Evolutionary conservation across 1,284 basidiomycete genomes (phyloP).

Genomic region (Puccinia horiana): DNA sequence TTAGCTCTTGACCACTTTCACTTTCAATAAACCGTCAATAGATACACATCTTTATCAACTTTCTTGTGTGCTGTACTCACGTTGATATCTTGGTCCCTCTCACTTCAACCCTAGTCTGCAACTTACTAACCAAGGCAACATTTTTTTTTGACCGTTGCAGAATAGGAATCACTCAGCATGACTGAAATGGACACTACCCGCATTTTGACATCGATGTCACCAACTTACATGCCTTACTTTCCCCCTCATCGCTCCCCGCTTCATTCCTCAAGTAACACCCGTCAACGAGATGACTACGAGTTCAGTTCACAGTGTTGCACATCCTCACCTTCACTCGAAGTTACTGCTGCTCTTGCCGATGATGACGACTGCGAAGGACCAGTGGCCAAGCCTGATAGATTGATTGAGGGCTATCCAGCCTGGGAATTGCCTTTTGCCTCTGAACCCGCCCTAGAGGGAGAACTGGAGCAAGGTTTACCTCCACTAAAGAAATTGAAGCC

Average conservation of each 20-base stretch:
- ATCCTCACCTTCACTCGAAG: slow-evolving; percentile 12
- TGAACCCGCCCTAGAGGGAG: slow-evolving; percentile 40
- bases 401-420: slow-evolving; percentile 33
- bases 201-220: slow-evolving; percentile 18
- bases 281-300: slow-evolving; percentile 44
- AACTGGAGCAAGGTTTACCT: slow-evolving; percentile 41
- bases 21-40: neutral
- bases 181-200: slow-evolving; percentile 3
- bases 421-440: slow-evolving; percentile 40
- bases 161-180: slow-evolving; percentile 14
- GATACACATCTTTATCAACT: neutral
- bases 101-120: neutral
- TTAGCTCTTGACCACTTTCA: neutral
- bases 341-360: slow-evolving; percentile 8
- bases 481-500: slow-evolving; percentile 43
- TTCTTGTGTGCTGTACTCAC: neutral
- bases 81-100: neutral
- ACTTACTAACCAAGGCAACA: neutral
- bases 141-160: neutral
- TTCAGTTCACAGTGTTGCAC: neutral
- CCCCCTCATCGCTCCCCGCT: slow-evolving; percentile 13
- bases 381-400: neutral
- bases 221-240: slow-evolving; percentile 36
- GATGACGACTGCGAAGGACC: slow-evolving; percentile 12
- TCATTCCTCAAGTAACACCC: slow-evolving; percentile 36